Conservation (phyloP, 2,329 filamentous ascomycete species). For the Talaromyces sp. region DNA sequence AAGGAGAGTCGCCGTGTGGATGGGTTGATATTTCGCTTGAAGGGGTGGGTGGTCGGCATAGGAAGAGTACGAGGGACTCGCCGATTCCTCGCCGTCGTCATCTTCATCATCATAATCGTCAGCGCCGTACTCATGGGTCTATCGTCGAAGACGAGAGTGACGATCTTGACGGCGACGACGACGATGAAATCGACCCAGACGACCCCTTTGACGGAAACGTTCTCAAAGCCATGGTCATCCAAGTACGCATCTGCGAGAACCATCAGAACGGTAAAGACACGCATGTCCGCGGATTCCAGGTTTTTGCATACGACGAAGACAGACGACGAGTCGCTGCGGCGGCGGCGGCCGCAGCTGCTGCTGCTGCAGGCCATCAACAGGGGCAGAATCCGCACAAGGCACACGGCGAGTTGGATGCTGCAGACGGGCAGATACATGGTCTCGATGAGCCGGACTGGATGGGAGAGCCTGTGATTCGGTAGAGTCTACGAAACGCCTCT, state of each 20-base stretch:
- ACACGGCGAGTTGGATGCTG: slow-evolving; percentile 20
- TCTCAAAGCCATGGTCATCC: slow-evolving; percentile 80
- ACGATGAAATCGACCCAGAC: slow-evolving; percentile 20
- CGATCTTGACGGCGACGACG: slow-evolving; percentile 15
- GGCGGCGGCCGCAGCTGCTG: slow-evolving; percentile 3
- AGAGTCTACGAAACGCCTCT: background rate
- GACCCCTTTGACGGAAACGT: slow-evolving; percentile 60
- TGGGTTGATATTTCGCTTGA: slow-evolving; percentile 82
- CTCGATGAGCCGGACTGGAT: slow-evolving; percentile 46
- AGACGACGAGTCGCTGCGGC: slow-evolving; percentile 25
- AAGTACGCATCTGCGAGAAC: slow-evolving; percentile 88
- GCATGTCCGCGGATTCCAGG: slow-evolving; percentile 88
- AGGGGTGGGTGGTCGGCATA: slow-evolving; percentile 51
- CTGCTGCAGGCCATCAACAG: background rate
- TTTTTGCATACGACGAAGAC: slow-evolving; percentile 57
- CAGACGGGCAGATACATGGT: slow-evolving; percentile 20
- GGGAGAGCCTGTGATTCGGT: slow-evolving; percentile 45
- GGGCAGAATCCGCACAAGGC: slow-evolving; percentile 23
- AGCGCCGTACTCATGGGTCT: background rate
- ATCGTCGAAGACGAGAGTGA: slow-evolving; percentile 15
- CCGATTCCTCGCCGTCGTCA: slow-evolving; percentile 10
- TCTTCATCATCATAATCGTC: background rate
- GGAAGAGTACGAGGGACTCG: slow-evolving; percentile 20
- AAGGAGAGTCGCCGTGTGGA: slow-evolving; percentile 71
- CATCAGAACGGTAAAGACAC: slow-evolving; percentile 99